Percentiles rank a stretch among this genome's conserved stretches.
phyloP scores from a whole-genome alignment of 2,329 filamentous ascomycete species.

The Mariannaea sp. region DNA sequence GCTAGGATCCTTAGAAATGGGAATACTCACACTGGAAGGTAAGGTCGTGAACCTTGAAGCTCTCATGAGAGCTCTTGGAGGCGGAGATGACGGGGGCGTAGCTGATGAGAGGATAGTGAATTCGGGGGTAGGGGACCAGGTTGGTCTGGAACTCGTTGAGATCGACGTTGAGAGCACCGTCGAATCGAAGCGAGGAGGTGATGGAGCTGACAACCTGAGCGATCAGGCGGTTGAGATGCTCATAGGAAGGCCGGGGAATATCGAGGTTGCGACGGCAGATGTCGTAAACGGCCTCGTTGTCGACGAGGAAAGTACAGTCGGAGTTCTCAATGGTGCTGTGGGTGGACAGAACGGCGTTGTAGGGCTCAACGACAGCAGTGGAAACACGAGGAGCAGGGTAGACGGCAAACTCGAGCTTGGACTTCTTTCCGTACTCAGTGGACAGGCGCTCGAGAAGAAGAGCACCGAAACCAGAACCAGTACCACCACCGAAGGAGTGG shows the following conservation, averaged over 20 bases:
- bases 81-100: conserved; percentile 74
- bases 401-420: conserved; percentile 75
- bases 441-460: conserved; percentile 74
- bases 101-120: conserved; percentile 75
- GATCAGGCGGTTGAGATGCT: conserved; percentile 75
- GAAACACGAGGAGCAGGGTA: conserved; percentile 73
- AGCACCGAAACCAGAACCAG: conserved; percentile 73
- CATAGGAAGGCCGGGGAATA: conserved; percentile 69
- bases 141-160: conserved; percentile 81
- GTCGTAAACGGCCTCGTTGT: conserved; percentile 77
- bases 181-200: conserved; percentile 73
- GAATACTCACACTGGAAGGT: conserved; percentile 75
- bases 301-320: conserved; percentile 78
- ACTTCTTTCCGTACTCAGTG: conserved; percentile 78
- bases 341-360: conserved; percentile 74
- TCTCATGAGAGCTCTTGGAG: conserved; percentile 81
- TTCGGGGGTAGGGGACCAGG: conserved; percentile 73
- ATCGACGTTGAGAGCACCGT: conserved; percentile 74
- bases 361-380: conserved; percentile 73
- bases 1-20: too few relatives aligned
- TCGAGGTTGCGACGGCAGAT: conserved; percentile 75
- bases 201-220: conserved; percentile 77
- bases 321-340: conserved; percentile 79
- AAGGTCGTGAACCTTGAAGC: conserved; percentile 81
- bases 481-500: conserved; percentile 76